A percentile compares a stretch with the other conserved stretches of the same genome.
phyloP scores from a whole-genome alignment of 2,329 filamentous ascomycete species.

The Aspergillus quadricinctus region DNA sequence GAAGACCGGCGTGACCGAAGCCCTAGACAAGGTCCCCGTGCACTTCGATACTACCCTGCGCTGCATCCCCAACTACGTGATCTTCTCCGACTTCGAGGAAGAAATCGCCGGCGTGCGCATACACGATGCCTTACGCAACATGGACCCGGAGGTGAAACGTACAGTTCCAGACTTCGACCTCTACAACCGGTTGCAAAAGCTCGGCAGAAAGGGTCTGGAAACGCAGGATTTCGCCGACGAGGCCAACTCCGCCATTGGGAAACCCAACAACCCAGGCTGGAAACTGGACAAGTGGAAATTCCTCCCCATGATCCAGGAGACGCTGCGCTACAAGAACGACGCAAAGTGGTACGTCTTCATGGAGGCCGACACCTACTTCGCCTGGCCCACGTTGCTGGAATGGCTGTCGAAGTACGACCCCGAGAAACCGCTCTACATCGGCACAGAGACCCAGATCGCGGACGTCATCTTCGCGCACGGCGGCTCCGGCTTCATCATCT shows the following conservation, averaged over 20 bases:
- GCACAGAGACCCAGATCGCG: constrained; percentile 50
- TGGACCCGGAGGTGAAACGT: constrained; percentile 37
- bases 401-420: constrained; percentile 52
- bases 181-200: constrained; percentile 46
- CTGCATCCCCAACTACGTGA: constrained; percentile 53
- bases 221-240: constrained; percentile 32
- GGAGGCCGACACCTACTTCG: constrained; percentile 55
- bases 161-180: constrained; percentile 48
- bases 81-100: constrained; percentile 57
- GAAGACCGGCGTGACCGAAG: constrained; percentile 57
- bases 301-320: constrained; percentile 51
- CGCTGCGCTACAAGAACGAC: constrained; percentile 41
- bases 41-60: constrained; percentile 53
- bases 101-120: constrained; percentile 48
- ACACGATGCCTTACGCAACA: constrained; percentile 47
- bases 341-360: constrained; percentile 58
- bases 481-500: constrained; percentile 51
- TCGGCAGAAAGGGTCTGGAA: constrained; percentile 43
- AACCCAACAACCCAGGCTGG: constrained; percentile 47
- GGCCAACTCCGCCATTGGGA: constrained; percentile 36
- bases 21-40: constrained; percentile 50
- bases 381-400: constrained; percentile 50
- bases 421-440: constrained; percentile 48
- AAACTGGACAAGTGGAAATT: constrained; percentile 58
- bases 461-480: constrained; percentile 51